Conservation (phyloP, 1,284 basidiomycete genomes). For the Gomphus bonarii region DNA sequence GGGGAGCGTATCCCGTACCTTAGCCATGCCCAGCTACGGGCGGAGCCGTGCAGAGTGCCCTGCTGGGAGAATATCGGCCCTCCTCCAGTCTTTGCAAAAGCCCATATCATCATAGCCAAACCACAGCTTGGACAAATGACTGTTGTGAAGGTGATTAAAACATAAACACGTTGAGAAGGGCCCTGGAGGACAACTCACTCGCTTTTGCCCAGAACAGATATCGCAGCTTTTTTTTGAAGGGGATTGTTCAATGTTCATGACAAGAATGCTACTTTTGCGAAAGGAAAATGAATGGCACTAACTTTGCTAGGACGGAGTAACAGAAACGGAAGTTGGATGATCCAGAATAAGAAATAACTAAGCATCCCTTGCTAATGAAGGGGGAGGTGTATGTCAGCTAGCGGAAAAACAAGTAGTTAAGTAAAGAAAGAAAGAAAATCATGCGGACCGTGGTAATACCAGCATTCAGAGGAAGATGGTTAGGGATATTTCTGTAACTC, state of each 20-base stretch:
- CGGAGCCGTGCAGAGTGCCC: constrained; percentile 36
- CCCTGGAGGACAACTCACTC: no score
- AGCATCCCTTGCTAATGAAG: constrained; percentile 35
- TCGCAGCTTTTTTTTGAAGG: constrained; percentile 26
- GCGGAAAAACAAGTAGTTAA: no score
- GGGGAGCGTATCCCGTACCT: constrained; percentile 17
- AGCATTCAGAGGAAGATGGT: constrained; percentile 45
- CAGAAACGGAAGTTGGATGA: constrained; percentile 64
- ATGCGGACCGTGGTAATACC: constrained; percentile 51
- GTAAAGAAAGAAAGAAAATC: constrained; percentile 1
- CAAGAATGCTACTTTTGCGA: background rate
- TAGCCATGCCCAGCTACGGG: constrained; percentile 64
- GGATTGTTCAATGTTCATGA: no score
- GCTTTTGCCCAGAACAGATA: constrained; percentile 66
- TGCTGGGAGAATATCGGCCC: constrained; percentile 39
- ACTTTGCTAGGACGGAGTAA: constrained; percentile 63
- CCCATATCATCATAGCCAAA: constrained; percentile 67
- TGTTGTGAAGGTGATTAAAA: background rate
- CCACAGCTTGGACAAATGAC: constrained; percentile 56
- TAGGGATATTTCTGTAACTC: constrained; percentile 49
- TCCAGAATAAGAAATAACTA: constrained; percentile 76
- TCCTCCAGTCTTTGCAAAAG: constrained; percentile 41
- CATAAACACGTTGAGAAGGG: background rate
- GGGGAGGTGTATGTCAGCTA: no score
- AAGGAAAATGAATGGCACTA: background rate